These are phyloP conservation scores for Mycena indigotica DNA, from an alignment of 768 basidiomycete genomes.

Conservation along the genomic window DNA sequence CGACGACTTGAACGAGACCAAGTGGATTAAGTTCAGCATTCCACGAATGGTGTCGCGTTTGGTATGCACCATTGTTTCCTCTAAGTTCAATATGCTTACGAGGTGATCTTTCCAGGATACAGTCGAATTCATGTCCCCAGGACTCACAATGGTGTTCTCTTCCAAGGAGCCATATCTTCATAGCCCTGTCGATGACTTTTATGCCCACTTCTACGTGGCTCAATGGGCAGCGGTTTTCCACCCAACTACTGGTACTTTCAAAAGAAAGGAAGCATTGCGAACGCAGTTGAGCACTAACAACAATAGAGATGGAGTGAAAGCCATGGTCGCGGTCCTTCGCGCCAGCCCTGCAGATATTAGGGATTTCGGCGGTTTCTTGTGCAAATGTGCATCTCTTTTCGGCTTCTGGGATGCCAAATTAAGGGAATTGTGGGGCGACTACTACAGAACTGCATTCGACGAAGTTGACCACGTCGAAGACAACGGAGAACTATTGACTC, in stretches of 20 bases:
- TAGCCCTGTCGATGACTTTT: conserved; percentile 18
- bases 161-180: background rate
- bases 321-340: background rate
- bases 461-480: background rate
- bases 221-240: conserved; percentile 16
- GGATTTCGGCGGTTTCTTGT: background rate
- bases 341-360: background rate
- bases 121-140: conserved; percentile 19
- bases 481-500: background rate
- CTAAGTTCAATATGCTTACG: background rate
- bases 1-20: background rate
- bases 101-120: conserved; percentile 17
- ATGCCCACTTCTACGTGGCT: conserved; percentile 17
- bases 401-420: background rate
- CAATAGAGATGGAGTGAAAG: background rate
- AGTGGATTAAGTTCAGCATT: background rate
- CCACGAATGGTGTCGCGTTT: background rate
- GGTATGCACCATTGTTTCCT: too few relatives aligned
- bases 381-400: background rate
- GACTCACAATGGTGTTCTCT: too few relatives aligned
- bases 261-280: too few relatives aligned
- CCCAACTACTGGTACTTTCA: background rate
- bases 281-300: background rate
- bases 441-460: background rate
- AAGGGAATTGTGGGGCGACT: background rate